phyloP scores from a whole-genome alignment of 768 basidiomycete species.

The Collybia nuda region DNA sequence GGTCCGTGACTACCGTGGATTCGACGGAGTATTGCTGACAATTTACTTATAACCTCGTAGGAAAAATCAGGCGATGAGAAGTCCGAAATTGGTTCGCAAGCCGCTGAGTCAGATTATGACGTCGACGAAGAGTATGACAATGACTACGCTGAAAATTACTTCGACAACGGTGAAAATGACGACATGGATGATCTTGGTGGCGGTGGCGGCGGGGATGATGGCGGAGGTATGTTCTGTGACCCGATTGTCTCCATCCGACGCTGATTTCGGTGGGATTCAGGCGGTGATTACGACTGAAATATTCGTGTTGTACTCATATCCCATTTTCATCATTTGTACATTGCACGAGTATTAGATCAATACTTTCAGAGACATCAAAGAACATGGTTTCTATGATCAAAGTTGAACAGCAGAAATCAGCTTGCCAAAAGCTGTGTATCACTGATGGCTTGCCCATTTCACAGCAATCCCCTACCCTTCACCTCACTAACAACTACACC shows the following conservation, averaged over 20 bases:
- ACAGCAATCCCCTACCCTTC: too few species aligned
- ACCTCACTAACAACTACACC: too few species aligned
- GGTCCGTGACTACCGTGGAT: slow-evolving; percentile 24
- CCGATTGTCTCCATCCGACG: not conserved
- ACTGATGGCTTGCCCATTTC: too few species aligned
- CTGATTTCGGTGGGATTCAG: slow-evolving; percentile 1
- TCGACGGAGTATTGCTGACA: too few species aligned
- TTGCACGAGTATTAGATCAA: too few species aligned
- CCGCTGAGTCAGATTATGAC: slow-evolving; percentile 73
- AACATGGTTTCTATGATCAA: too few species aligned
- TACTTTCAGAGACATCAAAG: too few species aligned
- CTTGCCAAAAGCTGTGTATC: too few species aligned
- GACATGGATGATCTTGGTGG: slow-evolving; percentile 78
- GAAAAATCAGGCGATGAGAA: slow-evolving; percentile 72
- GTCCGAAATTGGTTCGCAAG: slow-evolving; percentile 68
- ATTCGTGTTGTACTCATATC: too few species aligned
- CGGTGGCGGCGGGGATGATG: slow-evolving; percentile 67
- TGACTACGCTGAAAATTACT: slow-evolving; percentile 89
- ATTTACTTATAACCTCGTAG: slow-evolving; percentile 32
- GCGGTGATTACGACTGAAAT: slow-evolving; percentile 17
- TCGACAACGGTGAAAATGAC: slow-evolving; percentile 85
- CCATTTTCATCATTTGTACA: not conserved
- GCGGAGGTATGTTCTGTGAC: slow-evolving; percentile 41
- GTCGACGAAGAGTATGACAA: slow-evolving; percentile 91
- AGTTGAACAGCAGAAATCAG: too few species aligned